phyloP scores from a whole-genome alignment of 192 early-diverging fungal species.

The Entomortierella lignicola region DNA sequence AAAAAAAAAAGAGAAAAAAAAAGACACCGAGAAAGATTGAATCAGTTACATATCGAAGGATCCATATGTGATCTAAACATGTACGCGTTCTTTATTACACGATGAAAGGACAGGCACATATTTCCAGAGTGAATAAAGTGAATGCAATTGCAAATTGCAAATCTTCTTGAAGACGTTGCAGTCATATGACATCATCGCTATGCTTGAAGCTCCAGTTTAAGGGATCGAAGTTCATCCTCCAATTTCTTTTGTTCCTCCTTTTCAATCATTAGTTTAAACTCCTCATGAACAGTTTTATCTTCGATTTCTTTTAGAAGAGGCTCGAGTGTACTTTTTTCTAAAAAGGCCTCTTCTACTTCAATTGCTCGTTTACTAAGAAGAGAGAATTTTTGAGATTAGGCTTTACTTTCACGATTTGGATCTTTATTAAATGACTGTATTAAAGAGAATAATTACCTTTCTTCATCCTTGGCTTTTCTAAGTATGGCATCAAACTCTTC shows the following conservation, averaged over 20 bases:
- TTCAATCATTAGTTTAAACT: constrained; percentile 23
- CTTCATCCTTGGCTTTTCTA: constrained; percentile 6
- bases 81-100: constrained; percentile 11
- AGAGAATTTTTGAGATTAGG: not conserved
- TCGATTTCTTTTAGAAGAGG: constrained; percentile 15
- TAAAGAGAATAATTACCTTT: constrained; percentile 15
- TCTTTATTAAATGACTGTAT: too few relatives aligned
- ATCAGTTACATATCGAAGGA: not conserved
- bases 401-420: not conserved
- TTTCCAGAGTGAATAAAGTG: constrained; percentile 38
- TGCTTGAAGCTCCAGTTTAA: constrained; percentile 7
- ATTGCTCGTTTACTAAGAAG: constrained; percentile 13
- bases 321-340: constrained; percentile 10
- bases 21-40: not conserved
- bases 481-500: constrained; percentile 8
- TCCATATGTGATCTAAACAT: not conserved
- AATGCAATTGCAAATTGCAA: constrained; percentile 9
- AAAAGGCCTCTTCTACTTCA: constrained; percentile 6
- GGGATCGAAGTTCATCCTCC: constrained; percentile 1
- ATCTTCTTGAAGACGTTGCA: not conserved
- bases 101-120: constrained; percentile 17
- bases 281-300: constrained; percentile 25
- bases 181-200: not conserved
- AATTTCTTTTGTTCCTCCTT: constrained; percentile 12
- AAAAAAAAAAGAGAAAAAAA: not conserved